These are phyloP conservation scores for Leccinum rimulosum DNA, from an alignment of 768 basidiomycete genomes.

Conservation along the genomic window DNA sequence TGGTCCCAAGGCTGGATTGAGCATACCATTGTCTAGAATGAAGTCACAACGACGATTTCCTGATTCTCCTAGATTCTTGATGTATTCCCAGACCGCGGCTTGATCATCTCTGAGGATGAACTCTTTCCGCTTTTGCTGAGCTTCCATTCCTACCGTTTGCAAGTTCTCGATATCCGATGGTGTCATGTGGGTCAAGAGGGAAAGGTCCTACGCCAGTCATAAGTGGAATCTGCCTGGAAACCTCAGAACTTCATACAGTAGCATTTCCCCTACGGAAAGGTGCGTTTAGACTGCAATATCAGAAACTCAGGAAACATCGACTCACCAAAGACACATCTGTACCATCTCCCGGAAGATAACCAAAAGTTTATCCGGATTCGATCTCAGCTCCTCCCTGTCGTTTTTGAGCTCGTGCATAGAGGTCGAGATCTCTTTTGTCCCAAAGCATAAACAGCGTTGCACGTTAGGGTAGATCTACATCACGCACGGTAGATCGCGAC, in stretches of 20 bases:
- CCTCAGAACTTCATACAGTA: constrained; percentile 51
- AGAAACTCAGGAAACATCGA: background rate
- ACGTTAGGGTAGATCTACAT: background rate
- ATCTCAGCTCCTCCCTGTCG: constrained; percentile 42
- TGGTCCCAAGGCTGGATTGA: background rate
- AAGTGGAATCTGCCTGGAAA: background rate
- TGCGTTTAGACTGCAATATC: constrained; percentile 3
- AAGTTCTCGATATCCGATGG: constrained; percentile 79
- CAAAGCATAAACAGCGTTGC: background rate
- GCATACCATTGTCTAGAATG: constrained; percentile 84
- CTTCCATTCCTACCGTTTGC: constrained; percentile 80
- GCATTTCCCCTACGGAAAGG: constrained; percentile 78
- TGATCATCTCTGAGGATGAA: constrained; percentile 88
- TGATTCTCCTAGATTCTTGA: constrained; percentile 50
- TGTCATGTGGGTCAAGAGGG: constrained; percentile 82
- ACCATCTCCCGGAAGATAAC: constrained; percentile 81
- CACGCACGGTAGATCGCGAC: constrained; percentile 73
- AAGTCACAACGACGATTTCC: constrained; percentile 63
- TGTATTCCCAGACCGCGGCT: constrained; percentile 65
- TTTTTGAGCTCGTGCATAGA: constrained; percentile 65
- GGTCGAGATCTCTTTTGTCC: constrained; percentile 59
- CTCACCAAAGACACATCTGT: constrained; percentile 81
- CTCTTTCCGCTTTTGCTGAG: constrained; percentile 69
- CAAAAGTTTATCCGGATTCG: constrained; percentile 52
- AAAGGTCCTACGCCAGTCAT: constrained; percentile 67